Conservation (phyloP, 306 rosid species). For the Lithocarpus polystachyus region DNA sequence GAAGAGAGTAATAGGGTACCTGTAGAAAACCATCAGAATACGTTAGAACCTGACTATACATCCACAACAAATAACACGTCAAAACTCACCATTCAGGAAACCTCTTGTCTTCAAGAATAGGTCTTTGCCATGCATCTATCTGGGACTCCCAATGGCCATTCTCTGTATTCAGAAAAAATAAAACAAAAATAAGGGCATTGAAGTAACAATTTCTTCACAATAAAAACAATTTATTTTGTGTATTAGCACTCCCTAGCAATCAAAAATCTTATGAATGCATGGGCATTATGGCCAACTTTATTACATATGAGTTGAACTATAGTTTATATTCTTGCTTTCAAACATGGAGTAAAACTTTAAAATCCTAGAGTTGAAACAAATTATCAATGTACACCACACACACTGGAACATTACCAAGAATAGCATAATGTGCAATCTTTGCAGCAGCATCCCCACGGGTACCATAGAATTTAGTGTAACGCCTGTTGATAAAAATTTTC, state of each 20-base stretch:
- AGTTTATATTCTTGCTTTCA: conserved; percentile 15
- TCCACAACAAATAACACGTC: conserved; percentile 16
- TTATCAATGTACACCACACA: neutral
- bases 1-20: conserved; percentile 87
- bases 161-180: conserved; percentile 33
- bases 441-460: conserved; percentile 77
- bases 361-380: neutral
- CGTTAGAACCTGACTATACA: conserved; percentile 16
- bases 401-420: conserved; percentile 54
- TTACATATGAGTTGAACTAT: neutral
- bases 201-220: neutral
- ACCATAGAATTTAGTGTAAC: conserved; percentile 88
- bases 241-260: conserved; percentile 14
- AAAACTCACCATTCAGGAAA: conserved; percentile 87
- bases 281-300: conserved; percentile 12
- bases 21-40: conserved; percentile 35
- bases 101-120: conserved; percentile 84
- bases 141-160: conserved; percentile 81
- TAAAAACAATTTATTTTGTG: neutral
- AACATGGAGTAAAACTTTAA: neutral
- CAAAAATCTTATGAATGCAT: conserved; percentile 5
- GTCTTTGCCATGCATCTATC: conserved; percentile 94
- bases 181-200: conserved; percentile 1
- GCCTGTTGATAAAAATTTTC: conserved; percentile 55
- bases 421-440: conserved; percentile 84